Base-by-base conservation (phyloP, 345 rosid species). In the Carallia brachiata region DNA sequence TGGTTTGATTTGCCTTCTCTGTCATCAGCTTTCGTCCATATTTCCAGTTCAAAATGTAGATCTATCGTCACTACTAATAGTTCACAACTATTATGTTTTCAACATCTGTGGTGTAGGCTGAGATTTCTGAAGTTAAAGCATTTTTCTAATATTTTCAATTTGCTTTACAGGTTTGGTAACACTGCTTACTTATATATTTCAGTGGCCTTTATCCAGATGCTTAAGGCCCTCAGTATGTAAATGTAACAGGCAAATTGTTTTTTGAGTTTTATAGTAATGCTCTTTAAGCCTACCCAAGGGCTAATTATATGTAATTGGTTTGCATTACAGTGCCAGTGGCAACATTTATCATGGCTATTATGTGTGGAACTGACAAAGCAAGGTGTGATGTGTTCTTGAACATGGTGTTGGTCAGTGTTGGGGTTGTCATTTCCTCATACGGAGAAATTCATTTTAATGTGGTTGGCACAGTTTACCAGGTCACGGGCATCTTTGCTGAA, bases 141-240 rank as follows among this genome's bases (percentile, higher is more conserved):
- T 52, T 6, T 52, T 54, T 53, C 50, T 28, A 17, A 12, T 17
- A 60, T 72, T 73, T 56, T n/a, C 52, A 55, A 66, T 12, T 75
- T 34, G 27, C 32, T 54, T 57, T 62, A 48, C 90, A 95, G 99
- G 98, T 90, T 95, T 81, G 97, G 98, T 39, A 90, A 95, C 83
- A 95, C 96, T 68, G 98, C 98, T 59, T 92, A 90, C 75, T 82
- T 94, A 83, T 89, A 86, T 79, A 89, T 92, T 61, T 92, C 97
- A 28, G 97, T 92, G 70, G 97, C 99, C 84, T 94, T 92, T 75
- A 92, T 94, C 78, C 99, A 94, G 87, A 91, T 94, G 99, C 99
- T 95, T 55, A 92, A 92, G 83, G 98, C 98, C 76, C 75, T 92
- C 73, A 90, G 99, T 95, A 92, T 72, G 97, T 83, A 63, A 44